Evolutionary conservation across 805 yeast genomes (phyloP).

Genomic region (Starmerella bombicola): DNA sequence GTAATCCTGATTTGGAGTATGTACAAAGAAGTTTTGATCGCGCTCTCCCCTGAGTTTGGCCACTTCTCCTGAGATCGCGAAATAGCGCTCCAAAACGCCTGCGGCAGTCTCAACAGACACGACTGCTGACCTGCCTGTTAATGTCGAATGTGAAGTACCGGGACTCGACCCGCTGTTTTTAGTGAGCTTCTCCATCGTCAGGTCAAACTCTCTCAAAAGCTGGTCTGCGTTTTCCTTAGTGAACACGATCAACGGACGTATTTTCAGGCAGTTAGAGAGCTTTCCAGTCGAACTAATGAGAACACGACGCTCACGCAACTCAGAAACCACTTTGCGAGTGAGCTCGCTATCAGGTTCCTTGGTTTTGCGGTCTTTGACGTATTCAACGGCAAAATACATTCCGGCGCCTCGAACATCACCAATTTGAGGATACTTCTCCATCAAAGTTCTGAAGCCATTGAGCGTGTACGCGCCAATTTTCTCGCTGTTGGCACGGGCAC

Average conservation of each 20-base stretch:
- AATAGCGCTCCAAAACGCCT: constrained; percentile 2
- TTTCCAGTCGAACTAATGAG: constrained; percentile 13
- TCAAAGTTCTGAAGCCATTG: constrained; percentile 5
- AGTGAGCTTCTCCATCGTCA: not conserved
- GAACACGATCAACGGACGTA: constrained; percentile 12
- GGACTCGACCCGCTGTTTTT: not conserved
- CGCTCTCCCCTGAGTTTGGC: constrained; percentile 11
- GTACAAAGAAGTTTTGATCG: constrained; percentile 8
- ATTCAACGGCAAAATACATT: constrained; percentile 15
- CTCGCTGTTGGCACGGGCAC: constrained; percentile 6
- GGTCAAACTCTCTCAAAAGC: constrained; percentile 3
- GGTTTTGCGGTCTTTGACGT: constrained; percentile 4
- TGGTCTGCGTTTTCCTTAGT: constrained; percentile 9
- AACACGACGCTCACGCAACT: constrained; percentile 11
- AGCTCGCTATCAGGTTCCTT: constrained; percentile 10
- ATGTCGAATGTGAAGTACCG: not conserved
- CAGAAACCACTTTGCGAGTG: constrained; percentile 7
- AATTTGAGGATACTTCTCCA: constrained; percentile 4
- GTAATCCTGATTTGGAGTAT: not conserved
- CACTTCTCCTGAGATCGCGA: not conserved
- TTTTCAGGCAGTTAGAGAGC: constrained; percentile 11
- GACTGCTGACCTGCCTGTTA: not conserved
- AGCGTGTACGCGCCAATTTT: constrained; percentile 9
- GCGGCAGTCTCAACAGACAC: not conserved
- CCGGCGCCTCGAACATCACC: constrained; percentile 16